Evolutionary conservation across 2,329 filamentous ascomycete species (phyloP).

Genomic region (Botrytis pseudocinerea): DNA sequence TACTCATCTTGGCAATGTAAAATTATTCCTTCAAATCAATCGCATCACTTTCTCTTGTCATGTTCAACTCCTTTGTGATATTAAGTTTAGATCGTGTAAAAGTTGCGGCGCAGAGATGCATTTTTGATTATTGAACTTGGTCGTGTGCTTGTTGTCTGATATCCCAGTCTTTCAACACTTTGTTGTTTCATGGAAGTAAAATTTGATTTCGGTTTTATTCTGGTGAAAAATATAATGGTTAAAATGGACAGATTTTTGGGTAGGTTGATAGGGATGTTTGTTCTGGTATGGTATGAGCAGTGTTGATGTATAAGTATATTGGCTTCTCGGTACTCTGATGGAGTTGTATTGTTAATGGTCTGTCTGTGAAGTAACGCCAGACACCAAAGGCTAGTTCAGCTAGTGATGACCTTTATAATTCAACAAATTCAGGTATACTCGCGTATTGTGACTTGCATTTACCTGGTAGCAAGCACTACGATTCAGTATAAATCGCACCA

Average conservation of each 20-base stretch:
- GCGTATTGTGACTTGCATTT: neutral
- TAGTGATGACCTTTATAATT: neutral
- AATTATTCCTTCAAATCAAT: neutral
- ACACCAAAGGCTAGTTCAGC: neutral
- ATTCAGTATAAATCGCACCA: neutral
- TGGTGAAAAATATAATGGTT: too few species aligned
- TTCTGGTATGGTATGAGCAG: neutral
- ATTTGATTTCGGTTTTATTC: too few species aligned
- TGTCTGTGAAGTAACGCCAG: neutral
- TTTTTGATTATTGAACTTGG: neutral
- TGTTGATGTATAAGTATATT: neutral
- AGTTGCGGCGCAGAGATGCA: neutral
- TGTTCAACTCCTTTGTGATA: neutral
- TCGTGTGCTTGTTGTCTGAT: neutral
- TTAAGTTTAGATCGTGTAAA: neutral
- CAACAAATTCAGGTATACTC: neutral
- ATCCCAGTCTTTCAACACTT: too few species aligned
- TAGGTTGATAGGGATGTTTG: too few species aligned
- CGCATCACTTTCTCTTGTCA: neutral
- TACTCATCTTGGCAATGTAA: neutral
- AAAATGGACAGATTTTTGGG: too few species aligned
- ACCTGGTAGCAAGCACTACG: neutral
- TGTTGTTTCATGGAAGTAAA: too few species aligned
- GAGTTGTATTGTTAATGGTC: accelerated
- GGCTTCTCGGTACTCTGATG: neutral